These are phyloP conservation scores for Diaporthe citriasiana DNA, from an alignment of 2,329 filamentous ascomycete genomes.

Conservation along the genomic window DNA sequence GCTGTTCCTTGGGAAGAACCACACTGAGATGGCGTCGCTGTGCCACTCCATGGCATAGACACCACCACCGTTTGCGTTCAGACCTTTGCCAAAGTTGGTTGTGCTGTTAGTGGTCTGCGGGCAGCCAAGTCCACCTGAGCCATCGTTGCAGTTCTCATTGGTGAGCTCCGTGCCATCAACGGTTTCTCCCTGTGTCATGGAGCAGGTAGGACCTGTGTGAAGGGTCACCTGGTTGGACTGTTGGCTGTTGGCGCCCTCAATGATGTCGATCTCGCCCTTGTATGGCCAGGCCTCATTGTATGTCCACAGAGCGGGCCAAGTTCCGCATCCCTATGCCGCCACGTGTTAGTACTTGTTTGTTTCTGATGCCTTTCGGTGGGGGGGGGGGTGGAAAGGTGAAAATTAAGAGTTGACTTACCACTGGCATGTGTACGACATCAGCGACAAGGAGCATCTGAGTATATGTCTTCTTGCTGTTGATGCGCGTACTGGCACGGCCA, in stretches of 20 bases:
- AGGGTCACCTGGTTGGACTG: constrained; percentile 74
- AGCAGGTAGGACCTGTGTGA: constrained; percentile 75
- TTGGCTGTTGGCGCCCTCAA: constrained; percentile 81
- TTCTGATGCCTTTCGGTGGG: background rate
- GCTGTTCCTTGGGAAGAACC: constrained; percentile 79
- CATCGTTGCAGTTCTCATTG: constrained; percentile 68
- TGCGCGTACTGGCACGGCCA: constrained; percentile 79
- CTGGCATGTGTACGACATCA: constrained; percentile 84
- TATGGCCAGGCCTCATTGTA: constrained; percentile 79
- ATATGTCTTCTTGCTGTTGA: constrained; percentile 77
- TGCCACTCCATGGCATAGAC: constrained; percentile 86
- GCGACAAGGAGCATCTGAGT: constrained; percentile 78
- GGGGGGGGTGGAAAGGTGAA: background rate
- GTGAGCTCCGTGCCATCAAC: constrained; percentile 59
- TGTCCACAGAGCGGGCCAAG: constrained; percentile 82
- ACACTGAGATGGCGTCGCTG: constrained; percentile 78
- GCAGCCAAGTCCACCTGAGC: constrained; percentile 69
- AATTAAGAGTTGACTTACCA: constrained; percentile 43
- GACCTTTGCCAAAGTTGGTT: constrained; percentile 74
- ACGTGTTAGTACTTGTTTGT: background rate
- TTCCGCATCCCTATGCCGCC: constrained; percentile 68
- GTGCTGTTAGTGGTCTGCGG: constrained; percentile 64
- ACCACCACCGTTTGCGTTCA: constrained; percentile 79
- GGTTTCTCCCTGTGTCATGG: constrained; percentile 64
- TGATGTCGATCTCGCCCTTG: constrained; percentile 83